These are phyloP conservation scores for Leishmania tropica DNA, from an alignment of 208 protist species.

Conservation along the genomic window DNA sequence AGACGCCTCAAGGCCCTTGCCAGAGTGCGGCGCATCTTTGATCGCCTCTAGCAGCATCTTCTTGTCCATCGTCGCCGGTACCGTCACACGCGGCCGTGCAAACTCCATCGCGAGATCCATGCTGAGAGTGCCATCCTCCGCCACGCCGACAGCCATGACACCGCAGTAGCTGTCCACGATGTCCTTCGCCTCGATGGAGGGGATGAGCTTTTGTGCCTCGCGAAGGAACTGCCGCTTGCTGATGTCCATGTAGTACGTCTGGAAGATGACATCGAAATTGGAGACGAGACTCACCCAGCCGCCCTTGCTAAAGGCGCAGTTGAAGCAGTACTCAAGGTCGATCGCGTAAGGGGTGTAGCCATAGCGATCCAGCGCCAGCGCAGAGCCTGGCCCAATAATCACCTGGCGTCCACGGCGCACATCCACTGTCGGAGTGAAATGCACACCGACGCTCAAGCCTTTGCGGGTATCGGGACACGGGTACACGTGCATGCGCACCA, in stretches of 20 bases:
- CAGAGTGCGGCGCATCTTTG: slow-evolving; percentile 13
- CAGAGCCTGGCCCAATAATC: slow-evolving; percentile 85
- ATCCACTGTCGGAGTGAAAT: slow-evolving; percentile 87
- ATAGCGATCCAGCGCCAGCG: slow-evolving; percentile 68
- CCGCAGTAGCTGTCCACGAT: slow-evolving; percentile 78
- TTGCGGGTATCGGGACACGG: slow-evolving; percentile 59
- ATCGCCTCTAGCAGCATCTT: slow-evolving; percentile 52
- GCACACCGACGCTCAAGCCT: slow-evolving; percentile 79
- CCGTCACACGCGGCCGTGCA: slow-evolving; percentile 50
- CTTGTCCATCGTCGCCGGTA: slow-evolving; percentile 43
- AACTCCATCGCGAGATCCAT: slow-evolving; percentile 84
- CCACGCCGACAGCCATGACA: slow-evolving; percentile 74
- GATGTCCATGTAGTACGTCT: slow-evolving; percentile 76
- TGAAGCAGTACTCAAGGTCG: slow-evolving; percentile 74
- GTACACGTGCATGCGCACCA: slow-evolving; percentile 83
- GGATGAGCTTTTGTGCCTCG: slow-evolving; percentile 76
- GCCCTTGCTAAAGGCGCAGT: slow-evolving; percentile 70
- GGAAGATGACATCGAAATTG: slow-evolving; percentile 56
- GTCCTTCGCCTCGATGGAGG: slow-evolving; percentile 59
- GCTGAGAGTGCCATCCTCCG: slow-evolving; percentile 52
- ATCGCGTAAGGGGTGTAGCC: slow-evolving; percentile 86
- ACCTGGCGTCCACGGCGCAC: slow-evolving; percentile 69
- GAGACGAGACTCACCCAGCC: slow-evolving; percentile 65
- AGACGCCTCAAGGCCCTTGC: neutral
- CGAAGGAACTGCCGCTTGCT: slow-evolving; percentile 59